phyloP scores from a whole-genome alignment of 768 basidiomycete genomes.

The Guyanaporus albipodus region DNA sequence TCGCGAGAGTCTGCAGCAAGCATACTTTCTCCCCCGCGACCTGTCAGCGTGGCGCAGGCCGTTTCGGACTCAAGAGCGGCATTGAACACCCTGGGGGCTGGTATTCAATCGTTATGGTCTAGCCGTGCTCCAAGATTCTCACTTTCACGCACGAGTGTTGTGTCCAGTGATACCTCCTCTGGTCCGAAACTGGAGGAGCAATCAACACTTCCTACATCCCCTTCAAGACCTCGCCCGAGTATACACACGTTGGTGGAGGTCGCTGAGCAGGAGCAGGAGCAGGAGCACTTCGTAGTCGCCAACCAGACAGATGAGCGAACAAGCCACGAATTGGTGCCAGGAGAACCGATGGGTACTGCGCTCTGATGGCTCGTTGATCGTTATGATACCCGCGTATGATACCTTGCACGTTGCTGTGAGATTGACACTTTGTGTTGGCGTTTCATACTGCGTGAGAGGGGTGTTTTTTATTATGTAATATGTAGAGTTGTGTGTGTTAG shows the following conservation, averaged over 20 bases:
- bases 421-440: too few relatives aligned
- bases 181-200: slow-evolving; percentile 8
- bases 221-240: slow-evolving; percentile 12
- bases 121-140: slow-evolving; percentile 39
- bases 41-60: slow-evolving; percentile 30
- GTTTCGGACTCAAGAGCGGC: slow-evolving; percentile 33
- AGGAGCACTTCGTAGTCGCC: slow-evolving; percentile 6
- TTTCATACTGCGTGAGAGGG: too few relatives aligned
- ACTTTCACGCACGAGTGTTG: slow-evolving; percentile 27
- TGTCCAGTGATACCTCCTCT: slow-evolving; percentile 21
- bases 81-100: slow-evolving; percentile 39
- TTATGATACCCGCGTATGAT: not conserved
- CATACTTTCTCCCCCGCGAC: slow-evolving; percentile 14
- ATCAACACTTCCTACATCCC: slow-evolving; percentile 6
- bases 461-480: slow-evolving; percentile 20
- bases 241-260: slow-evolving; percentile 28
- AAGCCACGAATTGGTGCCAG: slow-evolving; percentile 12
- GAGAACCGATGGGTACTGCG: slow-evolving; percentile 29
- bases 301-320: slow-evolving; percentile 3
- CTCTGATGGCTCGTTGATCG: slow-evolving; percentile 17
- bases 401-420: too few relatives aligned
- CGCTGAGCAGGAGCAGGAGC: slow-evolving; percentile 20
- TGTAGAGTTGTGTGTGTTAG: slow-evolving; percentile 4
- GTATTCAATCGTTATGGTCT: slow-evolving; percentile 48
- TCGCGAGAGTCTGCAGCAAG: slow-evolving; percentile 26